These are phyloP conservation scores for Fusarium mangiferae DNA, from an alignment of 2,329 filamentous ascomycete species.

Conservation along the genomic window DNA sequence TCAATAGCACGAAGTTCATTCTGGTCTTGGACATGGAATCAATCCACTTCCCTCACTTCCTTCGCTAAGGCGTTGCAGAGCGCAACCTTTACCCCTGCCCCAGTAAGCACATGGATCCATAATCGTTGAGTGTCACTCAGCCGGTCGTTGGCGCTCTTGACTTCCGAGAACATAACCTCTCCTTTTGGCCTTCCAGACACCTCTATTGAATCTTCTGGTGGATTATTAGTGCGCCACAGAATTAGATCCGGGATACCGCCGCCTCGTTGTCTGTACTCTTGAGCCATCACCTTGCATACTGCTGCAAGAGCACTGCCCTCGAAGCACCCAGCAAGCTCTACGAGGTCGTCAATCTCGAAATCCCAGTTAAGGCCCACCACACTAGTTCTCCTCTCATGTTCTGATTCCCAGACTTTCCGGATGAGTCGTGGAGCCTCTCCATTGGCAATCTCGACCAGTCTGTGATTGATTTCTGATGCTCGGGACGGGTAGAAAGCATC, in stretches of 20 bases:
- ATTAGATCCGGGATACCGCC: slow-evolving; percentile 94
- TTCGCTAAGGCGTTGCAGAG: slow-evolving; percentile 73
- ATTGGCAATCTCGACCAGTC: slow-evolving; percentile 88
- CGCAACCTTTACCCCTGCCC: slow-evolving; percentile 86
- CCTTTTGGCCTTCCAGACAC: slow-evolving; percentile 53
- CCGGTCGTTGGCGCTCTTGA: slow-evolving; percentile 89
- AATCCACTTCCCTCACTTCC: slow-evolving; percentile 59
- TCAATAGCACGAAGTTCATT: slow-evolving; percentile 18
- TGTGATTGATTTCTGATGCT: slow-evolving; percentile 88
- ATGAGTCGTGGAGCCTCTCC: slow-evolving; percentile 77
- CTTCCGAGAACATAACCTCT: slow-evolving; percentile 80
- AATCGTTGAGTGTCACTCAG: slow-evolving; percentile 95
- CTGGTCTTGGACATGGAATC: slow-evolving; percentile 26
- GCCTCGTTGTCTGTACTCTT: slow-evolving; percentile 89
- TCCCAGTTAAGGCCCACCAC: slow-evolving; percentile 94
- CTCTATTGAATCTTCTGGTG: slow-evolving; percentile 44
- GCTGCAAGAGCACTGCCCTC: slow-evolving; percentile 81
- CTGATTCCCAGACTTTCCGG: slow-evolving; percentile 71
- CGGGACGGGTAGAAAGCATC: slow-evolving; percentile 90
- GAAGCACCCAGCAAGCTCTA: slow-evolving; percentile 83
- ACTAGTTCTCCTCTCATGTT: slow-evolving; percentile 79
- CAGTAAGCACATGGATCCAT: slow-evolving; percentile 94
- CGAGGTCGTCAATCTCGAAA: slow-evolving; percentile 80
- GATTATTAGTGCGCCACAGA: slow-evolving; percentile 72
- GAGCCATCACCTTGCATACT: slow-evolving; percentile 92